Conservation (phyloP, 164 flowering plant genomes). For the Warburgia ugandensis region DNA sequence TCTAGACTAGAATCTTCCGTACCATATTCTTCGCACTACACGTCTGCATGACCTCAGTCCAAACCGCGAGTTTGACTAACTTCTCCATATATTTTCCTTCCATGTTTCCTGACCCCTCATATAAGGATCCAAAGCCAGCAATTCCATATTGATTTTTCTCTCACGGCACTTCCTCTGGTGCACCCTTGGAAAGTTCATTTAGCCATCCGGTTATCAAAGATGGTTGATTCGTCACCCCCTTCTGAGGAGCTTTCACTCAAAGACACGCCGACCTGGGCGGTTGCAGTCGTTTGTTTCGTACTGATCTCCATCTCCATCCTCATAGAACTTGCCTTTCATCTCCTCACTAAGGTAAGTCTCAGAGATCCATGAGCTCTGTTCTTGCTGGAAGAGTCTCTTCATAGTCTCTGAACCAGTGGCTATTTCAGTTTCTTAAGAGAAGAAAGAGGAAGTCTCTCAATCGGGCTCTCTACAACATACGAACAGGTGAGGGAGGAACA, state of each 20-base stretch:
- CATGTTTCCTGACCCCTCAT: too few relatives aligned
- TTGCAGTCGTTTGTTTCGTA: constrained; percentile 42
- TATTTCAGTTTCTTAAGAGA: constrained; percentile 13
- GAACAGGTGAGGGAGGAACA: constrained; percentile 33
- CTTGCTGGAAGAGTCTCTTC: too few relatives aligned
- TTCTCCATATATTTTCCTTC: too few relatives aligned
- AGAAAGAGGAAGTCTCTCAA: constrained; percentile 14
- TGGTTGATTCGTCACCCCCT: neutral
- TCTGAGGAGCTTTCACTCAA: constrained; percentile 21
- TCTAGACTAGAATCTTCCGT: too few relatives aligned
- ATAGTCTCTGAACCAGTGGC: too few relatives aligned
- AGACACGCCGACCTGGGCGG: constrained; percentile 65
- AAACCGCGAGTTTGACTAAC: too few relatives aligned
- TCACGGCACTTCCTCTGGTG: constrained; percentile 9
- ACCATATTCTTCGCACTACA: too few relatives aligned
- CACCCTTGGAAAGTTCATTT: neutral
- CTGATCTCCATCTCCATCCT: constrained; percentile 39
- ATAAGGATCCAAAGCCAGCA: too few relatives aligned
- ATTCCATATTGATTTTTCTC: too few relatives aligned
- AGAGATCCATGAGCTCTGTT: too few relatives aligned
- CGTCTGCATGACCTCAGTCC: too few relatives aligned
- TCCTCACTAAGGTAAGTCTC: constrained; percentile 32
- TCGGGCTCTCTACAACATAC: constrained; percentile 37
- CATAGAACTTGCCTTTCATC: constrained; percentile 39
- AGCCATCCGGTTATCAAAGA: too few relatives aligned